Evolutionary conservation across 495 filamentous ascomycete genomes (phyloP), one percentile per base, ranked within the genome.

Genomic region (Daldinia concentrica): DNA sequence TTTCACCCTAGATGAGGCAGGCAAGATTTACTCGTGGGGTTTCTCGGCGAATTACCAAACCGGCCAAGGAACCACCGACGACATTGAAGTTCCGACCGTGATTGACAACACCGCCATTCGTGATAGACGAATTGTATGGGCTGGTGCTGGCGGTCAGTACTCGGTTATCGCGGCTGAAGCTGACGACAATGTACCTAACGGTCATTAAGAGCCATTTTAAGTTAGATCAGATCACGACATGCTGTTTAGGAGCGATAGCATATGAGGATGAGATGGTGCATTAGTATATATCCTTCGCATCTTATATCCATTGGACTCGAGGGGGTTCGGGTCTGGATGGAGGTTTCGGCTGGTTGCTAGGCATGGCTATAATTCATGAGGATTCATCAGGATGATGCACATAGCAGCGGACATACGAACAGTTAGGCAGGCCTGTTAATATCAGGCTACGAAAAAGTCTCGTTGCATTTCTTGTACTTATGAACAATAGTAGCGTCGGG

Each of bases 1-100:
- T 56, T 79, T 92, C 64, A 87, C 82, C 3, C 77, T 92, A 57
- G 82, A 83, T 24, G 78, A 73, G 12, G 80, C 80, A 3, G 88
- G 90, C 7, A 80, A 80, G 39, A 87, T 88, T 3, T 90, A 84
- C 66, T 83, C 83, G n/a, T 92, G 90, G 91, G 90, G 90, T 0
- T 91, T 90, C 77, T 86, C 83, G n/a, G 80, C 80, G 11, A 86
- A 85, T 58, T 90, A 88, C 69, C 90, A 92, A 77, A 86, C 86
- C n/a, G 90, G 89, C 1, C 84, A 82, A 36, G 88, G 87, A 0
- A 82, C 80, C 9, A 80, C 74, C 2, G 86, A 87, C 8, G 86
- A 89, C 66, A 76, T 91, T 26, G 74, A 83, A 39, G 67, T 81
- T 12, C 85, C 89, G 0, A 89, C 84, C 0, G 62, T 82, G 29